Percentiles rank a stretch among this genome's conserved stretches.
These are phyloP conservation scores for Gaertneriomyces sp. DNA, from an alignment of 192 early-diverging fungal species.

Conservation along the genomic window DNA sequence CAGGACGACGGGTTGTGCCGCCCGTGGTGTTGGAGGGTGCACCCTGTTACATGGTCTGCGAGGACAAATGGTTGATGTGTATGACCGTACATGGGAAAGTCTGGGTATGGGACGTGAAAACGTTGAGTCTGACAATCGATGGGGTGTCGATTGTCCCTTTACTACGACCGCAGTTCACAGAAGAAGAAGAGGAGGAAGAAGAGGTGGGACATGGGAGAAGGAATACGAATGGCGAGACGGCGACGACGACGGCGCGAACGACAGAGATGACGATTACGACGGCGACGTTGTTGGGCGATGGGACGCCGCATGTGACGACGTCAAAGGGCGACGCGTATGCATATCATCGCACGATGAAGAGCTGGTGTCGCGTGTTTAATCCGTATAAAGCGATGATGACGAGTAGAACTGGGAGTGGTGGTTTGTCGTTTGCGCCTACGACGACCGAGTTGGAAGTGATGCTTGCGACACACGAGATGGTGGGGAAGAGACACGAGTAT, in stretches of 20 bases:
- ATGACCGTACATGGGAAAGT: constrained; percentile 61
- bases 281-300: constrained; percentile 57
- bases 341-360: constrained; percentile 61
- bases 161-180: constrained; percentile 32
- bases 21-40: constrained; percentile 61
- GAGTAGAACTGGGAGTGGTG: background rate
- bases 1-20: constrained; percentile 71
- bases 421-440: background rate
- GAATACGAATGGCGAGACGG: too few species aligned
- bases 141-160: constrained; percentile 64
- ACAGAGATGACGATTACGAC: constrained; percentile 48
- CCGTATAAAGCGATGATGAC: background rate
- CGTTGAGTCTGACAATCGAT: constrained; percentile 19
- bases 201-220: too few species aligned
- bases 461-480: constrained; percentile 47
- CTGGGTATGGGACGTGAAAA: constrained; percentile 57
- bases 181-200: too few species aligned
- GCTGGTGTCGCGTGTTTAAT: constrained; percentile 39
- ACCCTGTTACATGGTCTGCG: constrained; percentile 55
- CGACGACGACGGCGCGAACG: too few species aligned
- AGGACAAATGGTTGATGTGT: constrained; percentile 59
- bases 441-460: background rate
- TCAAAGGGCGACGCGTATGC: constrained; percentile 57
- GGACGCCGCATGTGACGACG: constrained; percentile 63
- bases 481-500: constrained; percentile 55